phyloP scores from a whole-genome alignment of 2,329 filamentous ascomycete genomes.

The Fusarium sp. region DNA sequence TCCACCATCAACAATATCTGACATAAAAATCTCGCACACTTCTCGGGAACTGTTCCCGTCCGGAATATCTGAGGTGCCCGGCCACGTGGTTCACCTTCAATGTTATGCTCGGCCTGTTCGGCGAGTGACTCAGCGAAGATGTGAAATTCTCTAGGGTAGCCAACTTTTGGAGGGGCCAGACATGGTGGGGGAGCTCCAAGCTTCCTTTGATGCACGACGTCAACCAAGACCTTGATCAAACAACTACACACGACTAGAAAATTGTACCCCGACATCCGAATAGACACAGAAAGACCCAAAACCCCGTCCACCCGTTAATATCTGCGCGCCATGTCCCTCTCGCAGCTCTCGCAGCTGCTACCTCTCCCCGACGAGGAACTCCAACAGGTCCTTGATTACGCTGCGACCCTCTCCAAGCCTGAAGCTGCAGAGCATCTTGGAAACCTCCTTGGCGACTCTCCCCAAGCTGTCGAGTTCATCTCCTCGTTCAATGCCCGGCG shows the following conservation, averaged over 20 bases:
- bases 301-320: neutral
- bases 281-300: neutral
- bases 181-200: conserved; percentile 38
- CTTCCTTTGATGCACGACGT: conserved; percentile 31
- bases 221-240: conserved; percentile 13
- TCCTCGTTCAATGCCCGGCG: conserved; percentile 78
- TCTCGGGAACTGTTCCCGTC: neutral
- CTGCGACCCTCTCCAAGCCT: conserved; percentile 74
- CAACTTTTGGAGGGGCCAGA: conserved; percentile 27
- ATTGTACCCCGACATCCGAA: neutral
- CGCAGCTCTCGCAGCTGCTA: conserved; percentile 79
- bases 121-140: conserved; percentile 36
- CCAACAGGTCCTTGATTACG: conserved; percentile 83
- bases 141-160: neutral
- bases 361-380: conserved; percentile 86
- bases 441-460: conserved; percentile 86
- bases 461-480: conserved; percentile 77
- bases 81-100: neutral
- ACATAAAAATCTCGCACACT: neutral
- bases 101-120: neutral
- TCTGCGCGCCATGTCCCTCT: conserved; percentile 56
- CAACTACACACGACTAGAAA: neutral
- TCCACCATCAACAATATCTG: neutral
- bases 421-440: conserved; percentile 85
- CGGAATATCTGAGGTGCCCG: neutral